phyloP scores from a whole-genome alignment of 108 stramenopile genomes.

The Cyclotella cryptica region DNA sequence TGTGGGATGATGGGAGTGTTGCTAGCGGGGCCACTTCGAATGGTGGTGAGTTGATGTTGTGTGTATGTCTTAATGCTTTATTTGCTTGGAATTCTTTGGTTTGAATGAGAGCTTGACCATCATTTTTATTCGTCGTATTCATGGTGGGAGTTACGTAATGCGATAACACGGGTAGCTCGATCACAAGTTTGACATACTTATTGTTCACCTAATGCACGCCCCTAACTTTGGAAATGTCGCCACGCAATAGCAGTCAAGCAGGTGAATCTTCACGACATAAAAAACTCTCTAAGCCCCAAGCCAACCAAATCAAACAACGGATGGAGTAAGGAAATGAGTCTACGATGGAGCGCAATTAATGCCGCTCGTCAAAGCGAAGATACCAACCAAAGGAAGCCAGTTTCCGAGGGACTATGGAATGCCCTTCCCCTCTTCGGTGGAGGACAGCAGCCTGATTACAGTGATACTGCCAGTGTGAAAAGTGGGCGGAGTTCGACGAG shows the following conservation, averaged over 20 bases:
- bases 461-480: conserved; percentile 8
- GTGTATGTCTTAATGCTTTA: background rate
- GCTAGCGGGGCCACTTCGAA: conserved; percentile 2
- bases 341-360: conserved; percentile 8
- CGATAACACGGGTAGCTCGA: no score
- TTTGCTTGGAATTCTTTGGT: background rate
- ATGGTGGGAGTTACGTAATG: background rate
- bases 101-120: no score
- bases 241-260: background rate
- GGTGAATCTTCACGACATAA: conserved; percentile 30
- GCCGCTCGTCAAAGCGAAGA: background rate
- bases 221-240: background rate
- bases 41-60: background rate
- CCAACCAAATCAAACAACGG: background rate
- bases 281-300: conserved; percentile 10
- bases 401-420: conserved; percentile 26
- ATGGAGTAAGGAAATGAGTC: conserved; percentile 4
- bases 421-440: conserved; percentile 30
- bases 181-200: no score
- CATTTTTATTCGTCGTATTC: no score
- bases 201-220: background rate
- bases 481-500: background rate
- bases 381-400: background rate
- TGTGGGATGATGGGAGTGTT: conserved; percentile 26
- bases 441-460: conserved; percentile 3